phyloP scores from a whole-genome alignment of 1,284 basidiomycete genomes.

The Rhodotorula mucilaginosa region DNA sequence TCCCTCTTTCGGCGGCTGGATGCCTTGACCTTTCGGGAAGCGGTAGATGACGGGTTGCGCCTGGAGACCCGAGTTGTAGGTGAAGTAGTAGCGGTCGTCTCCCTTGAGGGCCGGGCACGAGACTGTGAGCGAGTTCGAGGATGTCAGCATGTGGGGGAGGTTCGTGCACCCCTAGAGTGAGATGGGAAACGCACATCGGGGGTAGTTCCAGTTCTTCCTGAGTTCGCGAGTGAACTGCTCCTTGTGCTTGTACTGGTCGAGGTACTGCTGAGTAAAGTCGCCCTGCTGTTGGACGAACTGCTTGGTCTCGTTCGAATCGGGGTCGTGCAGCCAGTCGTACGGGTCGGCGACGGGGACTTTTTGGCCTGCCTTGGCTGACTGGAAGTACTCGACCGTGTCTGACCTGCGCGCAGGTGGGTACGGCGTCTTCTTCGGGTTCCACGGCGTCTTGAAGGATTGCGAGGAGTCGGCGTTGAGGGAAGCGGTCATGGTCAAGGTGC shows the following conservation, averaged over 20 bases:
- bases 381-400: conserved; percentile 65
- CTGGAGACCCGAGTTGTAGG: conserved; percentile 43
- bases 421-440: conserved; percentile 22
- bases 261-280: conserved; percentile 59
- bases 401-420: conserved; percentile 66
- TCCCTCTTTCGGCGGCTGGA: conserved; percentile 56
- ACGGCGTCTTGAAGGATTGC: conserved; percentile 16
- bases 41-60: conserved; percentile 61
- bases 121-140: conserved; percentile 19
- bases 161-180: not conserved
- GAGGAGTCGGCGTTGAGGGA: not conserved
- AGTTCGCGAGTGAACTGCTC: conserved; percentile 61
- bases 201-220: conserved; percentile 64
- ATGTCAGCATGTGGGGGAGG: not conserved
- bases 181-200: conserved; percentile 56
- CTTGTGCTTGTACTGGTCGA: conserved; percentile 63
- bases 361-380: conserved; percentile 61
- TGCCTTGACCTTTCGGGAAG: conserved; percentile 58
- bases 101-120: conserved; percentile 58
- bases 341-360: conserved; percentile 64
- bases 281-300: conserved; percentile 65
- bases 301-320: conserved; percentile 59
- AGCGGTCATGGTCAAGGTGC: not conserved
- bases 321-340: conserved; percentile 54
- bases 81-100: conserved; percentile 66